phyloP scores from a whole-genome alignment of 257 asterid species.

The Buddleja alternifolia region DNA sequence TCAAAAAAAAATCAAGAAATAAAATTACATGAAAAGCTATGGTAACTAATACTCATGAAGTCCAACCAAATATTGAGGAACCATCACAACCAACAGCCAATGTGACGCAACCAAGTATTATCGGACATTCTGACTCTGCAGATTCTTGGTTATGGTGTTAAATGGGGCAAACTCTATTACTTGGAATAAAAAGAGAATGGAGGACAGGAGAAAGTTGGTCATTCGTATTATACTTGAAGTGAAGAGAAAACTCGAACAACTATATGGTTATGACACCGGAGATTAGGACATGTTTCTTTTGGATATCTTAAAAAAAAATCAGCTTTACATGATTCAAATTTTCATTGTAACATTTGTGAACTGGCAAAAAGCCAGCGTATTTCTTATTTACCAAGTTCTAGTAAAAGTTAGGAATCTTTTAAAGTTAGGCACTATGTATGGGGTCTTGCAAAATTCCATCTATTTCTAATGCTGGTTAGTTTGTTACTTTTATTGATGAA shows the following conservation, averaged over 20 bases:
- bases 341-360: conserved; percentile 23
- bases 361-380: background rate
- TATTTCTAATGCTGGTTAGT: background rate
- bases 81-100: too few relatives aligned
- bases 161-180: background rate
- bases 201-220: background rate
- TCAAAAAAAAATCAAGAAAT: too few relatives aligned
- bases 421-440: background rate
- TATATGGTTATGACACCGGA: conserved; percentile 17
- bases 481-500: conserved; percentile 28
- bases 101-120: too few relatives aligned
- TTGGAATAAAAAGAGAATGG: background rate
- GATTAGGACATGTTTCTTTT: conserved; percentile 23
- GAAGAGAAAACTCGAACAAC: background rate
- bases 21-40: too few relatives aligned
- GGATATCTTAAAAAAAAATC: background rate
- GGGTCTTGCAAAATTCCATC: conserved; percentile 8
- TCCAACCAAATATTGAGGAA: too few relatives aligned
- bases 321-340: background rate
- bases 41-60: too few relatives aligned
- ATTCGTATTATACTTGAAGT: background rate
- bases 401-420: conserved; percentile 24
- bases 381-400: conserved; percentile 17
- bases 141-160: conserved; percentile 33
- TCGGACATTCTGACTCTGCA: conserved; percentile 22